Percentiles rank a stretch among this genome's conserved stretches.
Conservation (phyloP, 768 basidiomycete species). For the Lactifluus hygrophoroides region DNA sequence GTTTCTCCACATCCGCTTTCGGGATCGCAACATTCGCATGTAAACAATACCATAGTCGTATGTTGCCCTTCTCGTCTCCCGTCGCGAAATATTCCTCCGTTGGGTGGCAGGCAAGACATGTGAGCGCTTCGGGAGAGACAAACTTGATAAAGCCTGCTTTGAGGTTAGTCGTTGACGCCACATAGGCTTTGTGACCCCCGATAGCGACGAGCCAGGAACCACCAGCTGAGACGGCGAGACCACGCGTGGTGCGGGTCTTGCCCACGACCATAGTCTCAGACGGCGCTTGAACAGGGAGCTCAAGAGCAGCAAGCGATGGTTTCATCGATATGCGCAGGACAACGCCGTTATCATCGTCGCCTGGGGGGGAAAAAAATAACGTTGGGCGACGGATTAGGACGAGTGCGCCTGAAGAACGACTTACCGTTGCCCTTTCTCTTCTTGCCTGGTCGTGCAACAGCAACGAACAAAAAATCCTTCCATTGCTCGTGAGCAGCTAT, state of each 20-base stretch:
- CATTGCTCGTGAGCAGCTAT: constrained; percentile 64
- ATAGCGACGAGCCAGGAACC: constrained; percentile 73
- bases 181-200: constrained; percentile 70
- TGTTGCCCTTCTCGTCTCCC: constrained; percentile 76
- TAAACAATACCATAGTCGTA: constrained; percentile 91
- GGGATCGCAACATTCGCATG: constrained; percentile 43
- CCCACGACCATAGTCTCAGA: constrained; percentile 51
- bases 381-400: background rate
- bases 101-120: constrained; percentile 83
- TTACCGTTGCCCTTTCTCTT: constrained; percentile 30
- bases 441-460: constrained; percentile 45
- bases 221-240: constrained; percentile 64
- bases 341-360: constrained; percentile 35
- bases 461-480: constrained; percentile 63
- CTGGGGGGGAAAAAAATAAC: background rate
- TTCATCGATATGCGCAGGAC: constrained; percentile 60
- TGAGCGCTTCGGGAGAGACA: constrained; percentile 69
- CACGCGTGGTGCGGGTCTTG: constrained; percentile 54
- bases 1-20: constrained; percentile 60
- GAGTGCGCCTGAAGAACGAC: constrained; percentile 1
- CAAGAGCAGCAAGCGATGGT: constrained; percentile 34
- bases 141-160: constrained; percentile 73
- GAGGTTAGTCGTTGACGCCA: constrained; percentile 49
- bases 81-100: constrained; percentile 91
- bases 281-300: constrained; percentile 35